Base-by-base conservation (phyloP, 2,329 filamentous ascomycete genomes). In the Penicillium sp. region DNA sequence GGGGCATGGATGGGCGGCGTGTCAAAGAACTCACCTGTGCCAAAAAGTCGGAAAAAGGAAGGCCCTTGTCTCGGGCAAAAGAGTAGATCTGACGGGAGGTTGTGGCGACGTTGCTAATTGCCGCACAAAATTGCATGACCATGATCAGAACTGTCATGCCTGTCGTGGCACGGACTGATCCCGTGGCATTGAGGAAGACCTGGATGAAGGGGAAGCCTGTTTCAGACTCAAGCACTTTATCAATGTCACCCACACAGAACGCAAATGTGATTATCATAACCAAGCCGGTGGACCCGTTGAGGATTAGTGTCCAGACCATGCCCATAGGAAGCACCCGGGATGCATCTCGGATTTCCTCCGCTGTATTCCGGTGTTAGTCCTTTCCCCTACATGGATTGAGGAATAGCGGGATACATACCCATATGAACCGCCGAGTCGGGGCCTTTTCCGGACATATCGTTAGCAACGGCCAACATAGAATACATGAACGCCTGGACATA, bases 81-180 rank as follows among this genome's bases (percentile, higher is more conserved):
- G 43, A 47, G n/a, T 47, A 47, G 27, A 47, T 21, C 27, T 47
- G 43, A 15, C 43, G 43, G 7, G 43, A 47, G 43, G 43, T 47
- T 21, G 43, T 59, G 65, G 56, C 65, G 58, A 31, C 27, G 8
- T 47, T 47, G 6, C 43, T 47, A 27, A 47, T 47, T 33, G 43
- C 43, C 12, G 43, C 43, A n/a, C 43, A 47, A 10, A 47, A 33
- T 33, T 47, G 43, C 43, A 47, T 47, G 43, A 33, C 33, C 43
- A 47, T 47, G 2, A 47, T 47, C 12, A 47, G n/a, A 5, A 47
- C 43, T 21, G 43, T 47, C 43, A 47, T 47, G 3, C 43, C 43
- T 17, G 43, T 47, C 4, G 43, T 31, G 6, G 43, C 43, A 13
- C 43, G 9, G n/a, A 47, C 43, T 21, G 43, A 47, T 21, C 27